A percentile compares a stretch with the other conserved stretches of the same genome.
phyloP scores from a whole-genome alignment of 768 basidiomycete genomes.

The Termitomyces sp. region DNA sequence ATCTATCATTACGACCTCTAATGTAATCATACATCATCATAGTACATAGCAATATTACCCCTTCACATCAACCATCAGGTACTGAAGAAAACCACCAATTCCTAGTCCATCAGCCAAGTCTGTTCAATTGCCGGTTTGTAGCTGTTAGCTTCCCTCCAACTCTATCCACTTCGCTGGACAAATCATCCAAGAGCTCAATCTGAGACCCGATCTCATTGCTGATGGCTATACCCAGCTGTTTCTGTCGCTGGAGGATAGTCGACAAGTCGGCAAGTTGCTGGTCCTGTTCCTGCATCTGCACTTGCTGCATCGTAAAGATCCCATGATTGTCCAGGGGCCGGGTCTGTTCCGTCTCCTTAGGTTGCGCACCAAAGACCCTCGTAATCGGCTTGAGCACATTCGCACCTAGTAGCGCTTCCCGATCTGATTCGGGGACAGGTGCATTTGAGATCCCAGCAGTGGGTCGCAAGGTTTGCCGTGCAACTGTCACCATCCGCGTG shows the following conservation, averaged over 20 bases:
- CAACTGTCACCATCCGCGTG: constrained; percentile 79
- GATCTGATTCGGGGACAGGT: constrained; percentile 50
- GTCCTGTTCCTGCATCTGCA: constrained; percentile 83
- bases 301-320: constrained; percentile 72
- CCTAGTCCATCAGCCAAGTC: constrained; percentile 46
- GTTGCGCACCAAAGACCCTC: constrained; percentile 76
- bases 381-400: constrained; percentile 46
- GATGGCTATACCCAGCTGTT: constrained; percentile 85
- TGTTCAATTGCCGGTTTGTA: constrained; percentile 80
- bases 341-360: constrained; percentile 81
- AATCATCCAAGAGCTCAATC: constrained; percentile 80
- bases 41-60: constrained; percentile 8
- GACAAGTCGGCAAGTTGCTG: constrained; percentile 74
- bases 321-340: constrained; percentile 86
- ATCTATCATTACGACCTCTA: constrained; percentile 8
- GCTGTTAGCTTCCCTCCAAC: constrained; percentile 75
- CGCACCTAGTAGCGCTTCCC: constrained; percentile 59
- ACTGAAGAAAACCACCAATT: not conserved
- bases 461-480: constrained; percentile 46
- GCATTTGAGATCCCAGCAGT: constrained; percentile 25
- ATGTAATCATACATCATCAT: constrained; percentile 13
- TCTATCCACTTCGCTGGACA: constrained; percentile 71
- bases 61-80: constrained; percentile 3
- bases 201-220: constrained; percentile 77
- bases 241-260: constrained; percentile 79